Percentiles rank a stretch among this genome's conserved stretches.
These are phyloP conservation scores for Verbena officinalis DNA, from an alignment of 257 asterid species.

Conservation along the genomic window DNA sequence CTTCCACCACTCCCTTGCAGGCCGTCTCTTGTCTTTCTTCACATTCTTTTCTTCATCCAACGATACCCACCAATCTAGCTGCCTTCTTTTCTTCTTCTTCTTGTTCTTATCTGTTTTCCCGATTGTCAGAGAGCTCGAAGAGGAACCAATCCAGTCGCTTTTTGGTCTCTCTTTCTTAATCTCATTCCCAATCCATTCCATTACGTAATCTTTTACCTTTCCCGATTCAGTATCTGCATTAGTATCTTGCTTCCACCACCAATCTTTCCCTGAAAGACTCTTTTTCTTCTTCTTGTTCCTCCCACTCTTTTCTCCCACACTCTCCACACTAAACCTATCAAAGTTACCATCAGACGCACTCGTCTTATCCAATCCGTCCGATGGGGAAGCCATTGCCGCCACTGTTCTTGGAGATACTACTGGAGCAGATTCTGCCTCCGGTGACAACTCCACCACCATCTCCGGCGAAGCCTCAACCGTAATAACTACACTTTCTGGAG, in stretches of 20 bases:
- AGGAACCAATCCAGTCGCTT: constrained; percentile 70
- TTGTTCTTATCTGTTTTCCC: constrained; percentile 59
- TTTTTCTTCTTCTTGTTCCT: constrained; percentile 74
- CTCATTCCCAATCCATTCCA: constrained; percentile 97
- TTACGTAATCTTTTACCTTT: constrained; percentile 83
- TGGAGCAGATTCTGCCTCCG: constrained; percentile 45
- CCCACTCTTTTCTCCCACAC: constrained; percentile 56
- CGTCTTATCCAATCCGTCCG: constrained; percentile 62
- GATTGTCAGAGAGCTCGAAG: constrained; percentile 50
- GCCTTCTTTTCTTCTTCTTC: constrained; percentile 55
- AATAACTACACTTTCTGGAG: constrained; percentile 74
- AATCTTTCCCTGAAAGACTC: constrained; percentile 75
- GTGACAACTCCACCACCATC: constrained; percentile 49
- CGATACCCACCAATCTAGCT: constrained; percentile 94
- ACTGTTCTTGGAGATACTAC: constrained; percentile 76
- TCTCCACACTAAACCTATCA: constrained; percentile 61
- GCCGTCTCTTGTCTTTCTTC: constrained; percentile 85
- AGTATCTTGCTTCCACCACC: constrained; percentile 99
- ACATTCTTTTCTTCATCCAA: constrained; percentile 72
- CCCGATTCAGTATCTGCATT: constrained; percentile 57
- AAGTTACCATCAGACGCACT: constrained; percentile 70
- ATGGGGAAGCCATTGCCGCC: constrained; percentile 75
- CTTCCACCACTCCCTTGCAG: constrained; percentile 99
- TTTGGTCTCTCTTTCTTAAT: constrained; percentile 91
- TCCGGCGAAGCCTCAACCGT: constrained; percentile 72